Evolutionary conservation across 78 protist species (phyloP).

Genomic region (Polysphondylium violaceum): DNA sequence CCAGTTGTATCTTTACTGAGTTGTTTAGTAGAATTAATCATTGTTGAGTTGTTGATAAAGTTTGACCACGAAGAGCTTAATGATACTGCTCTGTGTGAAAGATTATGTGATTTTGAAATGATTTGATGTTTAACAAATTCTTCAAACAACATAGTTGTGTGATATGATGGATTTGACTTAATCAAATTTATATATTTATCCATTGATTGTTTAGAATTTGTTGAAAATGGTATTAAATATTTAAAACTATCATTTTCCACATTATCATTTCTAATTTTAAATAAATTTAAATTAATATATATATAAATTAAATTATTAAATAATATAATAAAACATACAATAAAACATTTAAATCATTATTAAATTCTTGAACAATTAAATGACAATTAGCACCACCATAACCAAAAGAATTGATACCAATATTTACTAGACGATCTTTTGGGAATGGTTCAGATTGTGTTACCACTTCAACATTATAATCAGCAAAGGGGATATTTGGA

Average conservation of each 20-base stretch:
- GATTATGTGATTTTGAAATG: neutral
- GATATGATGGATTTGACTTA: conserved; percentile 1
- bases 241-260: neutral
- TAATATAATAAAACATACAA: neutral
- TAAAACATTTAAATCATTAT: neutral
- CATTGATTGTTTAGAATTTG: conserved; percentile 30
- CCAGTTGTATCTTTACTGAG: no score
- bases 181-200: conserved; percentile 21
- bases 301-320: neutral
- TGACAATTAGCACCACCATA: conserved; percentile 91
- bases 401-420: conserved; percentile 90
- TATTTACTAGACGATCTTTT: neutral
- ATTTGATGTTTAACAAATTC: conserved; percentile 37
- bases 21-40: no score
- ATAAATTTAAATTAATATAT: neutral
- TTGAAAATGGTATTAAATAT: conserved; percentile 43
- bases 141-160: neutral
- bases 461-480: conserved; percentile 50
- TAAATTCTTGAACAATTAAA: conserved; percentile 41
- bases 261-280: neutral
- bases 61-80: neutral
- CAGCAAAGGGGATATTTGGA: conserved; percentile 54
- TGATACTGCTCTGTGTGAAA: conserved; percentile 6
- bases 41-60: neutral
- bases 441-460: conserved; percentile 45